Conservation (phyloP, 495 filamentous ascomycete species). For the Chlorociboria aeruginascens region DNA sequence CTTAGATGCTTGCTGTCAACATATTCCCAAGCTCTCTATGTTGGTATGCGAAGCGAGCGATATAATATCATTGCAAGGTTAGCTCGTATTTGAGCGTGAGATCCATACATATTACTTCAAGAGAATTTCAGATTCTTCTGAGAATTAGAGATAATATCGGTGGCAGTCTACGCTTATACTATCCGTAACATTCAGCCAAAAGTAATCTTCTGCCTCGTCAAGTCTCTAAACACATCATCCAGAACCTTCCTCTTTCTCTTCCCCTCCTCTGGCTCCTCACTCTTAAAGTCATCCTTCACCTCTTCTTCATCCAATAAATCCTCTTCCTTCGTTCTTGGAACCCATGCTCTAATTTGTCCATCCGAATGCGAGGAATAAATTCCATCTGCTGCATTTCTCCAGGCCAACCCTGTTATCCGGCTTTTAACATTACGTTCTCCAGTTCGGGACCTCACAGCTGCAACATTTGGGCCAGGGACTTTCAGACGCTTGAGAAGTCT, state of each 20-base stretch:
- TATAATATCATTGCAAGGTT: too few species aligned
- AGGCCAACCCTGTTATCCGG: constrained; percentile 57
- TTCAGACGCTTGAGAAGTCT: constrained; percentile 56
- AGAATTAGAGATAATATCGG: background rate
- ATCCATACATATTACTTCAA: too few species aligned
- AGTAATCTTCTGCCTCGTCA: constrained; percentile 42
- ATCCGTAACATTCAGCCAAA: constrained; percentile 22
- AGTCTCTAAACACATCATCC: constrained; percentile 40
- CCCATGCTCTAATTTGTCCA: constrained; percentile 46
- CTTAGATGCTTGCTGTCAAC: too few species aligned
- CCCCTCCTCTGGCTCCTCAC: constrained; percentile 23
- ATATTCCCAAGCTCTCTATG: too few species aligned
- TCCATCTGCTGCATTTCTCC: constrained; percentile 43
- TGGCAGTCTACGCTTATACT: too few species aligned
- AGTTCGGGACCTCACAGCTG: constrained; percentile 25
- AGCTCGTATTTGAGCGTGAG: too few species aligned
- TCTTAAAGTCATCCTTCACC: constrained; percentile 1
- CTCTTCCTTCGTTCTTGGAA: constrained; percentile 34
- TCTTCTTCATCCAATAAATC: constrained; percentile 32
- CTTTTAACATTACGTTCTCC: constrained; percentile 36
- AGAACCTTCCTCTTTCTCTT: constrained; percentile 46
- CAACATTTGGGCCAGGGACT: constrained; percentile 40
- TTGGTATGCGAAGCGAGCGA: too few species aligned
- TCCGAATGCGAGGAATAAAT: constrained; percentile 33
- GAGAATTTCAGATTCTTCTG: too few species aligned